Conservation (phyloP, 2,329 filamentous ascomycete genomes). For the Stagonosporopsis tanaceti region DNA sequence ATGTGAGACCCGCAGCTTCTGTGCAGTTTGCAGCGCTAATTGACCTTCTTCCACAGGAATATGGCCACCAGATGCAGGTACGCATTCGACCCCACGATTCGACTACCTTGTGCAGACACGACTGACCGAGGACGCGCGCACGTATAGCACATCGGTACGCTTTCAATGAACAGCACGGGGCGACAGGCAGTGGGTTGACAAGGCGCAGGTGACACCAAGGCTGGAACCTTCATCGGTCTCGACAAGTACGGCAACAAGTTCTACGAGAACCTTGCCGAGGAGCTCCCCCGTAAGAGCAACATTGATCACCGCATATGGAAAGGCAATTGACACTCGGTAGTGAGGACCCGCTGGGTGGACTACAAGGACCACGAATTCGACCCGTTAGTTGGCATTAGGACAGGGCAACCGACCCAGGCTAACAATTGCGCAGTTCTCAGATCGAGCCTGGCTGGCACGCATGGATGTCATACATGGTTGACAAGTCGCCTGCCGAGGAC, state of each 20-base stretch:
- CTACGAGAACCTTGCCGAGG: constrained; percentile 90
- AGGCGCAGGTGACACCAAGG: constrained; percentile 88
- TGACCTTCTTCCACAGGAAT: constrained; percentile 68
- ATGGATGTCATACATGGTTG: constrained; percentile 94
- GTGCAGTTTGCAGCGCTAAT: constrained; percentile 40
- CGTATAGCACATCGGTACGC: constrained; percentile 51
- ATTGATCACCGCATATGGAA: background rate
- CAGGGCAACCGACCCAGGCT: constrained; percentile 27
- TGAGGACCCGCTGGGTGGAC: constrained; percentile 96
- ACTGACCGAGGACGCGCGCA: constrained; percentile 36
- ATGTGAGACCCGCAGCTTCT: constrained; percentile 35
- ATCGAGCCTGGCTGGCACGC: constrained; percentile 98
- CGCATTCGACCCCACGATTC: constrained; percentile 50
- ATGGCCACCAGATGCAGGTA: constrained; percentile 92
- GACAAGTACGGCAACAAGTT: constrained; percentile 97
- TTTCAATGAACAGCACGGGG: background rate
- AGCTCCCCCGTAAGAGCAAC: constrained; percentile 78
- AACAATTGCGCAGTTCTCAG: constrained; percentile 67
- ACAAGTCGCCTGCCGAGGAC: constrained; percentile 83
- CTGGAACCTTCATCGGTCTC: constrained; percentile 81
- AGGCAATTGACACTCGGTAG: constrained; percentile 56
- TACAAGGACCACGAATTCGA: constrained; percentile 90
- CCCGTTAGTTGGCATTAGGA: constrained; percentile 61
- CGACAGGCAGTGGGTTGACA: constrained; percentile 36
- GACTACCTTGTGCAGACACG: constrained; percentile 25